phyloP scores from a whole-genome alignment of 768 basidiomycete species.

The Leccinellum luteum region DNA sequence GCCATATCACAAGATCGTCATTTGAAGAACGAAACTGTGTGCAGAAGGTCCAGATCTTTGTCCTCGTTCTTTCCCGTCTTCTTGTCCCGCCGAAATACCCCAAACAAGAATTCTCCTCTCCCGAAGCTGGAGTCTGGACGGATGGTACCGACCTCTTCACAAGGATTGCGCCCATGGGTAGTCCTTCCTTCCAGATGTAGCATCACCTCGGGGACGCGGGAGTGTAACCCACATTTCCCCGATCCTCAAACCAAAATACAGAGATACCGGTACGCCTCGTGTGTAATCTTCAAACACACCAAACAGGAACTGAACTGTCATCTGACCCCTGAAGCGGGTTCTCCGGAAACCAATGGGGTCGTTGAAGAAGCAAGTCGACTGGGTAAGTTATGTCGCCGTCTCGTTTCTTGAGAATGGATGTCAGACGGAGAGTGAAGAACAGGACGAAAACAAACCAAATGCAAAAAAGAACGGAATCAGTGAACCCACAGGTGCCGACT shows the following conservation, averaged over 20 bases:
- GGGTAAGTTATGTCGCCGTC: constrained; percentile 14
- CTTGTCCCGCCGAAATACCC: background rate
- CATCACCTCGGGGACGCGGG: constrained; percentile 32
- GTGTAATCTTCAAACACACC: constrained; percentile 9
- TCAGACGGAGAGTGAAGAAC: constrained; percentile 3
- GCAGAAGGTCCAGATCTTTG: background rate
- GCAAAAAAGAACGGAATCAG: background rate
- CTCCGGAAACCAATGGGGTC: constrained; percentile 9
- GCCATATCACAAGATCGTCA: background rate
- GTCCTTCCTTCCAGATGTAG: constrained; percentile 23
- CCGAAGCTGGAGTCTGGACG: background rate
- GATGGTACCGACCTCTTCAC: constrained; percentile 3
- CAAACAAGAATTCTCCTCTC: background rate
- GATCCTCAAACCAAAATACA: constrained; percentile 10
- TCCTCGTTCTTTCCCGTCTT: background rate
- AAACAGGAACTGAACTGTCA: constrained; percentile 11
- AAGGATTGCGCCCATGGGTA: constrained; percentile 12
- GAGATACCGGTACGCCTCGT: constrained; percentile 18
- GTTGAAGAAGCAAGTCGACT: constrained; percentile 16
- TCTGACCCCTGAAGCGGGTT: constrained; percentile 8
- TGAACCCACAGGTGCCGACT: background rate
- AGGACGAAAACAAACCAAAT: constrained; percentile 2
- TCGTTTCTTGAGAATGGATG: constrained; percentile 16
- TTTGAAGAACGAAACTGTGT: background rate
- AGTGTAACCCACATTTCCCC: constrained; percentile 19